Conservation (phyloP, 257 asterid species). For the Scutellaria barbata region DNA sequence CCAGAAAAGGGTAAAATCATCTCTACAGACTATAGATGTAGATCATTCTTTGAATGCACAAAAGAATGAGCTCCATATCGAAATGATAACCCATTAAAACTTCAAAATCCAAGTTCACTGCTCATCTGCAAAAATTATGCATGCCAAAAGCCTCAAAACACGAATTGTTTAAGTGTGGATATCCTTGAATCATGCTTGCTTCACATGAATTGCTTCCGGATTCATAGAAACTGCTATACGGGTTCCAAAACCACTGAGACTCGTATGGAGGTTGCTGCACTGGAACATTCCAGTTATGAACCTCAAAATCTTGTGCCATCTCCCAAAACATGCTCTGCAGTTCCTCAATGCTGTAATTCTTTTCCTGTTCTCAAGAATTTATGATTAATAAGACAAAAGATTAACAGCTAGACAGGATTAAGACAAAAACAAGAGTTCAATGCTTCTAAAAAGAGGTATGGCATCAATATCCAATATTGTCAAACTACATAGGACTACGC, state of each 20-base stretch:
- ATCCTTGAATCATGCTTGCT: conserved; percentile 14
- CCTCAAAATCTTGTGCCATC: conserved; percentile 64
- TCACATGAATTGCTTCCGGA: conserved; percentile 32
- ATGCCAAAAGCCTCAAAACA: conserved; percentile 24
- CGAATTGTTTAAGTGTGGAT: conserved; percentile 13
- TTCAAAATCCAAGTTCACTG: background rate
- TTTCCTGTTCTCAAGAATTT: conserved; percentile 47
- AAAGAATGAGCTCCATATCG: background rate
- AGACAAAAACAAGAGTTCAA: too few relatives aligned
- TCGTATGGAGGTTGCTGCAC: conserved; percentile 33
- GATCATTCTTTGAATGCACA: background rate
- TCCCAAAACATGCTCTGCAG: conserved; percentile 77
- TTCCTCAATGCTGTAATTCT: conserved; percentile 60
- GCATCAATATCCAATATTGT: too few relatives aligned
- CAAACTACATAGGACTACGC: too few relatives aligned
- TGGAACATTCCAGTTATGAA: conserved; percentile 37
- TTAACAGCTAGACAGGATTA: background rate
- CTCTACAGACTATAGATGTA: too few relatives aligned
- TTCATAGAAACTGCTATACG: conserved; percentile 15
- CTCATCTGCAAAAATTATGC: conserved; percentile 39
- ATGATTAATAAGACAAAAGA: background rate
- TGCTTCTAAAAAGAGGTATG: too few relatives aligned
- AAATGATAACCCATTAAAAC: background rate
- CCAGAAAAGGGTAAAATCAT: background rate
- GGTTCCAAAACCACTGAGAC: conserved; percentile 37